These are phyloP conservation scores for Trifolium subterraneum DNA, from an alignment of 306 rosid genomes.

Conservation along the genomic window DNA sequence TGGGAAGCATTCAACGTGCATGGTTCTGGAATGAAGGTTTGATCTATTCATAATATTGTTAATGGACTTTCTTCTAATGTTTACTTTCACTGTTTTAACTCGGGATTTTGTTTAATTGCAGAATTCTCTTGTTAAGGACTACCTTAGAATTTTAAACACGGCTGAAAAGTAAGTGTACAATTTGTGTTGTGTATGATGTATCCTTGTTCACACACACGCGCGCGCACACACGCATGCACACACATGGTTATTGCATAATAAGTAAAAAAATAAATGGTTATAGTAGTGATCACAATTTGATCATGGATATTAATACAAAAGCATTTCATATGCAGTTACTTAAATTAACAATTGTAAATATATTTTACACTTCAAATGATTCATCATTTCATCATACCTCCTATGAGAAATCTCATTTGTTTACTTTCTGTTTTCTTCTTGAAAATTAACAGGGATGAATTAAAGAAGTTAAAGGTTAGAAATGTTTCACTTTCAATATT, in stretches of 20 bases:
- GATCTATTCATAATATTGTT: constrained; percentile 8
- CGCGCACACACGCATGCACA: too few species aligned
- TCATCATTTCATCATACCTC: background rate
- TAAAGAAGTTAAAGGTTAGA: constrained; percentile 70
- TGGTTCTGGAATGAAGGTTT: constrained; percentile 76
- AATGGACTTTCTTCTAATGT: constrained; percentile 1
- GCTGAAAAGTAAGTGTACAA: constrained; percentile 73
- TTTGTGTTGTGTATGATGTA: background rate
- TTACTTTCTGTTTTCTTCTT: constrained; percentile 9
- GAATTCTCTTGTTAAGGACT: constrained; percentile 67
- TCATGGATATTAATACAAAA: background rate
- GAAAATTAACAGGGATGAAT: constrained; percentile 63
- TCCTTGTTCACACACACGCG: too few species aligned
- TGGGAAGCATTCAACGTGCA: constrained; percentile 64
- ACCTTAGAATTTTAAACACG: constrained; percentile 68
- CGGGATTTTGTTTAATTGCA: constrained; percentile 43
- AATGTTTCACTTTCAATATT: constrained; percentile 21
- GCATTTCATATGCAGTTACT: background rate
- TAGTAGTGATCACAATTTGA: too few species aligned
- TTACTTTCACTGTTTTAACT: constrained; percentile 23
- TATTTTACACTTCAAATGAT: background rate
- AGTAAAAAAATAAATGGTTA: too few species aligned
- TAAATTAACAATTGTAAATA: background rate
- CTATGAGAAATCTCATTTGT: constrained; percentile 30
- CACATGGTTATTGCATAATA: too few species aligned